These are phyloP conservation scores for Cynanchum wilfordii DNA, from an alignment of 257 asterid species.

Conservation along the genomic window DNA sequence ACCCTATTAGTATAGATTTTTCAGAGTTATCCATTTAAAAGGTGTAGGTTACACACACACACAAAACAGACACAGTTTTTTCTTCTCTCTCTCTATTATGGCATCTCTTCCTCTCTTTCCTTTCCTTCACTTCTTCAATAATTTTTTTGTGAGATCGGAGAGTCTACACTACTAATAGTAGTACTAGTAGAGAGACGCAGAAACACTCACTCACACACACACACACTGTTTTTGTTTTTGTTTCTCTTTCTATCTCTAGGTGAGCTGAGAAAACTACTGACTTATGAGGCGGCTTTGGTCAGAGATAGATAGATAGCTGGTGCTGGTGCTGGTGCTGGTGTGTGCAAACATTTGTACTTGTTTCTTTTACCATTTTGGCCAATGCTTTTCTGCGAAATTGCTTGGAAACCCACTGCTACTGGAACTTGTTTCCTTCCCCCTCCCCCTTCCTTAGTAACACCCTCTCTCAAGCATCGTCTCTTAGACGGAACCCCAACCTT, in stretches of 20 bases:
- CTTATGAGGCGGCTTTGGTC: constrained; percentile 61
- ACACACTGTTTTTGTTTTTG: too few relatives aligned
- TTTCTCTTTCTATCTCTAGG: constrained; percentile 14
- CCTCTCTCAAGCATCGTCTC: not conserved
- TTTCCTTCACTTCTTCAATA: constrained; percentile 18
- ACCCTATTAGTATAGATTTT: constrained; percentile 26
- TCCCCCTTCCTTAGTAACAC: not conserved
- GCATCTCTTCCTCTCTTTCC: constrained; percentile 18
- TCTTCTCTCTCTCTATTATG: constrained; percentile 26
- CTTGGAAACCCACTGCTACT: constrained; percentile 19
- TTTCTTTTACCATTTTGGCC: constrained; percentile 47
- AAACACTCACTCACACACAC: not conserved
- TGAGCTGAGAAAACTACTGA: constrained; percentile 27
- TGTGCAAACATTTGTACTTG: constrained; percentile 22
- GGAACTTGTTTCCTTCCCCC: not conserved
- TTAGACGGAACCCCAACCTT: not conserved
- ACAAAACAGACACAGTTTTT: not conserved
- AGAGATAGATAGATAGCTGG: constrained; percentile 29
- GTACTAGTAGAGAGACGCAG: not conserved
- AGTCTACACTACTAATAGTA: not conserved
- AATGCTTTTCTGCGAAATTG: constrained; percentile 17
- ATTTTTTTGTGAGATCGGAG: constrained; percentile 15
- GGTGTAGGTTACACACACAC: not conserved
- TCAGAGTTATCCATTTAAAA: constrained; percentile 22
- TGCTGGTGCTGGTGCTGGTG: constrained; percentile 1